Evolutionary conservation across 257 asterid genomes (phyloP), one percentile per base, ranked within the genome.

Genomic region (Apocynum venetum): DNA sequence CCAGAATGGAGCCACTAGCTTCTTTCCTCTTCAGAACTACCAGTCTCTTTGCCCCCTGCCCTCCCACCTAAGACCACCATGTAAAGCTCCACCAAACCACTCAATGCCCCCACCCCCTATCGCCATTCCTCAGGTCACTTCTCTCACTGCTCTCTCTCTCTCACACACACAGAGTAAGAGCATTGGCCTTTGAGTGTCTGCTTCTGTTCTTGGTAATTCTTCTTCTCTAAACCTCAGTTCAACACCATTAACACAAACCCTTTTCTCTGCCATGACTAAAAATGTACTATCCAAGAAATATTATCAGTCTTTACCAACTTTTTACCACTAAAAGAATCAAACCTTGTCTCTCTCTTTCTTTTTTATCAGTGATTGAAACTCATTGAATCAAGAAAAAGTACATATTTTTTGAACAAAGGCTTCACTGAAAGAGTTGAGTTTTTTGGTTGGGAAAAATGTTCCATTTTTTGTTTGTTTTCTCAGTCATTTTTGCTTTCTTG

Each of bases 61-160:
- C 60, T 8, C 49, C 20, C 41, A 31, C 55, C 72, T 60, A 71
- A 31, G 77, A 80, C 85, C 76, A 56, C 79, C 76, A 67, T 69
- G 47, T 19, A 82, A 65, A 71, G 11, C 82, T 81, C 86, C 79
- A 53, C 71, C 74, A 41, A 59, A 46, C 8, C 49, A 46, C 6
- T 46, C 49, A 2, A 46, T 8, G 6, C 49, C 49, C 4, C 41
- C 57, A 12, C 51, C 38, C 65, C 5, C 8, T 44, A 11, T 69
- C 68, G 6, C 67, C 44, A 36, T 36, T 63, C 40, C 3, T 43
- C 66, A 14, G 4, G 51, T 53, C 51, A 13, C 13, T 63, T 76
- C 75, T 60, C 66, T 77, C 78, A 70, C 67, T 6, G 8, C 57
- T 11, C 6, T 53, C 3, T 44, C 35, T 46, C 57, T 9, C 67